Conservation (phyloP, 2,329 filamentous ascomycete species). For the Exophiala sp. region DNA sequence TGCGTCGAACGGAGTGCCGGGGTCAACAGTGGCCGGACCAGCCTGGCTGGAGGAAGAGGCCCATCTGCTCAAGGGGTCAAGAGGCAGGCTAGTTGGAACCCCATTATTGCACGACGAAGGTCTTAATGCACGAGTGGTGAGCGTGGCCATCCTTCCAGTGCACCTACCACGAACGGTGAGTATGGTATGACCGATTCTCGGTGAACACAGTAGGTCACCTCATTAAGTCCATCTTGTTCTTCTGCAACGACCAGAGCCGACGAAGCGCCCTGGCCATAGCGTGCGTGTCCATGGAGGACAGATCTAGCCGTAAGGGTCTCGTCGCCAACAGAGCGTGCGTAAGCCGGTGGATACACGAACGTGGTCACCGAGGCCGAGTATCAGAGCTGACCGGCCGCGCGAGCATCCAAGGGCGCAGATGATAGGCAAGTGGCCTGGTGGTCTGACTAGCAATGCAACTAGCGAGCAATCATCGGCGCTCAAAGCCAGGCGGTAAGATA, state of each 20-base stretch:
- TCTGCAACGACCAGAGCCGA: not conserved
- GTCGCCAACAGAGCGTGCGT: too few species aligned
- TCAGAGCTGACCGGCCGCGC: too few species aligned
- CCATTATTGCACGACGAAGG: not conserved
- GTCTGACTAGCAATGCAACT: too few species aligned
- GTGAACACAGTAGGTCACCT: not conserved
- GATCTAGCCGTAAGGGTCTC: too few species aligned
- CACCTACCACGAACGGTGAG: not conserved
- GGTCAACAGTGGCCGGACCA: not conserved
- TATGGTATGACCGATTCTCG: not conserved
- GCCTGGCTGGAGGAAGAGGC: not conserved
- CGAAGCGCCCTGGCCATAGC: not conserved
- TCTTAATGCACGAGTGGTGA: not conserved
- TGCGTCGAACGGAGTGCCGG: conserved; percentile 35
- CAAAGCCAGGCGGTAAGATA: too few species aligned
- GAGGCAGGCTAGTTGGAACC: too few species aligned
- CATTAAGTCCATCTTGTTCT: not conserved
- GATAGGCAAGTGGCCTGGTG: too few species aligned
- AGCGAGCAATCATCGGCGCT: too few species aligned
- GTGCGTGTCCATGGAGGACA: not conserved
- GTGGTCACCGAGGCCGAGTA: too few species aligned
- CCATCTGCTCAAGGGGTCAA: not conserved
- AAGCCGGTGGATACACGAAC: too few species aligned
- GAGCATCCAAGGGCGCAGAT: too few species aligned
- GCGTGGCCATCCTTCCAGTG: not conserved